Base-by-base conservation (phyloP, 1,139 yeast species). In the Neolecta irregularis region DNA sequence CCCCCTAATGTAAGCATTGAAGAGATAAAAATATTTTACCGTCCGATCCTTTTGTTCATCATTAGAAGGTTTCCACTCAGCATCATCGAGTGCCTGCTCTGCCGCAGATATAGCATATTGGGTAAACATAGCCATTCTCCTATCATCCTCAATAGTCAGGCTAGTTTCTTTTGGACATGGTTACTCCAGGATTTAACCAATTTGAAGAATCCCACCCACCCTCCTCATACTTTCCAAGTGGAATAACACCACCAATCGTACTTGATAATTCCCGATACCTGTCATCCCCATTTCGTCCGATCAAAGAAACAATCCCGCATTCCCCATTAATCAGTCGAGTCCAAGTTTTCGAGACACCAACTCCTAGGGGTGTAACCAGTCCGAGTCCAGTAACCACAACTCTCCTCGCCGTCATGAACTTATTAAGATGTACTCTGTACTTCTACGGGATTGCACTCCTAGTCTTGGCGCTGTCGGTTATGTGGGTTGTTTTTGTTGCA, bases 321-420 rank as follows among this genome's bases (percentile, higher is more conserved):
- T 49, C n/a, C 46, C 55, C 39, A 47, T 49, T 47, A 1, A 60
- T 32, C 15, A 61, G 49, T n/a, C 47, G 44, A 9, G 36, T 32
- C 65, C 64, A 62, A 3, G 55, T 54, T 17, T 44, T 44, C 24
- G 45, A 40, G 22, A 48, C 52, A 1, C 85, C 88, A 2, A 73
- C 72, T 0, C 95, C 98, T 4, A 88, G 57, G 0, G 98, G 98
- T 1, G 92, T 69, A 1, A 85, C 69, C 26, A 78, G 57, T 0
- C 96, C 98, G 11, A 85, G 53, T 0, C 98, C 98, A 0, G 98
- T 88, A 1, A 88, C 74, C 1, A 88, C 96, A 1, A 85, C 94
- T 54, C 93, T 58, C 41, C 61, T 42, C 37, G 22, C 43, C 32
- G n/a, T n/a, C n/a, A n/a, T n/a, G n/a, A n/a, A n/a, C n/a, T n/a